Evolutionary conservation across 139 green algal species (phyloP).

Genomic region (Prasinococcaceae sp.): DNA sequence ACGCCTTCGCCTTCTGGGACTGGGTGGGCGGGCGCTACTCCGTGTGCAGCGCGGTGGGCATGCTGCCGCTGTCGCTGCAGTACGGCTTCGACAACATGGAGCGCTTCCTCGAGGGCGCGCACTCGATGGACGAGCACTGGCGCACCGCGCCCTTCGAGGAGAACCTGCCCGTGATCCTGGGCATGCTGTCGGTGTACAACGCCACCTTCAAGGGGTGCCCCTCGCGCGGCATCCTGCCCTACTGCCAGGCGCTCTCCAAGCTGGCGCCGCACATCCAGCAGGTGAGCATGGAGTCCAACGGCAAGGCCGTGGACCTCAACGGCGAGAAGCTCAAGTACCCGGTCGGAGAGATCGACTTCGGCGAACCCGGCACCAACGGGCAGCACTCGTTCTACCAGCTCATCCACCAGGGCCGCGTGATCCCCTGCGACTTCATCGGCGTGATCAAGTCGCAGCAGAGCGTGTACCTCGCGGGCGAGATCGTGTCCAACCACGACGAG

Average conservation of each 20-base stretch:
- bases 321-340: slow-evolving; percentile 71
- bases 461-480: slow-evolving; percentile 67
- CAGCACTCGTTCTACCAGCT: slow-evolving; percentile 99
- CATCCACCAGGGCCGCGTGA: slow-evolving; percentile 82
- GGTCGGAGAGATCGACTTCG: slow-evolving; percentile 91
- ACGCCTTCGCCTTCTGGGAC: slow-evolving; percentile 99
- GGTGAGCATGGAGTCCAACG: slow-evolving; percentile 97
- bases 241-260: slow-evolving; percentile 88
- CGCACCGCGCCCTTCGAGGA: slow-evolving; percentile 58
- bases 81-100: slow-evolving; percentile 83
- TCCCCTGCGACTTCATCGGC: slow-evolving; percentile 97
- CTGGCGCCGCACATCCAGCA: slow-evolving; percentile 94
- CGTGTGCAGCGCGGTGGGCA: slow-evolving; percentile 87
- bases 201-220: slow-evolving; percentile 82
- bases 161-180: slow-evolving; percentile 88
- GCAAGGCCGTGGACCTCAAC: slow-evolving; percentile 91
- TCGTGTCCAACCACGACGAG: slow-evolving; percentile 97
- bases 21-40: slow-evolving; percentile 79
- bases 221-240: slow-evolving; percentile 88
- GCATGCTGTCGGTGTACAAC: slow-evolving; percentile 92
- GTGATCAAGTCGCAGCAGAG: slow-evolving; percentile 84
- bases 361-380: slow-evolving; percentile 97
- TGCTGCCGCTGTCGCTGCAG: slow-evolving; percentile 86
- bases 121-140: slow-evolving; percentile 66
- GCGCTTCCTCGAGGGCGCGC: slow-evolving; percentile 63